These are phyloP conservation scores for Aureobasidium sp. DNA, from an alignment of 2,329 filamentous ascomycete genomes.

Conservation along the genomic window DNA sequence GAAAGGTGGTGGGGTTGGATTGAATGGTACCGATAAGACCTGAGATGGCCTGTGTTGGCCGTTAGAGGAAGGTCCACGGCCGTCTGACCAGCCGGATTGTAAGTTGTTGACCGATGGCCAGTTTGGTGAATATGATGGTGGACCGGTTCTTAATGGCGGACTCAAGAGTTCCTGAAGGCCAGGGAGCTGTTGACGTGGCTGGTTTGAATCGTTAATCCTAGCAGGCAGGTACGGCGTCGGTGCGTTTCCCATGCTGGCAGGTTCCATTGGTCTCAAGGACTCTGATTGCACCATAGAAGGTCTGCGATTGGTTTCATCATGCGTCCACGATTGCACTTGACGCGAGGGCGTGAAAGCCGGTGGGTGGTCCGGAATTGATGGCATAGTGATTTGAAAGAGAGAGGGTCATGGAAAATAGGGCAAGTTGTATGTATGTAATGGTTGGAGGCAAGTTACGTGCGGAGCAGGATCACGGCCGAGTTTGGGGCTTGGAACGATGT, in stretches of 20 bases:
- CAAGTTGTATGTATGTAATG: slow-evolving; percentile 1
- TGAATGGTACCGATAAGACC: not conserved
- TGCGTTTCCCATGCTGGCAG: not conserved
- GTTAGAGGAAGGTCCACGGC: not conserved
- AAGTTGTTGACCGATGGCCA: slow-evolving; percentile 15
- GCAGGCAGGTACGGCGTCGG: slow-evolving; percentile 1
- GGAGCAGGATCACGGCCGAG: not conserved
- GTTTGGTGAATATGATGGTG: not conserved
- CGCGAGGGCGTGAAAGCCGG: not conserved
- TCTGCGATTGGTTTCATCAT: not conserved
- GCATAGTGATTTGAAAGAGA: not conserved
- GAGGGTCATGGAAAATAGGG: not conserved
- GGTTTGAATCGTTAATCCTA: not conserved
- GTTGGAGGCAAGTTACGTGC: not conserved
- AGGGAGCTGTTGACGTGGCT: slow-evolving; percentile 14
- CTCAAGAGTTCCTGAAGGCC: slow-evolving; percentile 14
- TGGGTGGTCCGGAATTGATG: not conserved
- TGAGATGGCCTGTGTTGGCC: not conserved
- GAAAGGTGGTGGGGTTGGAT: slow-evolving; percentile 2
- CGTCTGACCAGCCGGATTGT: not conserved
- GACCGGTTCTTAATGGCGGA: slow-evolving; percentile 4
- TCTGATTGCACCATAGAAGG: slow-evolving; percentile 1
- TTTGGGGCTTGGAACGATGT: slow-evolving; percentile 4
- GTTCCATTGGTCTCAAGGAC: slow-evolving; percentile 10
- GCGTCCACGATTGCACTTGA: not conserved